These are phyloP conservation scores for Apostasia ramifera DNA, from an alignment of 106 monocot species.

Conservation along the genomic window DNA sequence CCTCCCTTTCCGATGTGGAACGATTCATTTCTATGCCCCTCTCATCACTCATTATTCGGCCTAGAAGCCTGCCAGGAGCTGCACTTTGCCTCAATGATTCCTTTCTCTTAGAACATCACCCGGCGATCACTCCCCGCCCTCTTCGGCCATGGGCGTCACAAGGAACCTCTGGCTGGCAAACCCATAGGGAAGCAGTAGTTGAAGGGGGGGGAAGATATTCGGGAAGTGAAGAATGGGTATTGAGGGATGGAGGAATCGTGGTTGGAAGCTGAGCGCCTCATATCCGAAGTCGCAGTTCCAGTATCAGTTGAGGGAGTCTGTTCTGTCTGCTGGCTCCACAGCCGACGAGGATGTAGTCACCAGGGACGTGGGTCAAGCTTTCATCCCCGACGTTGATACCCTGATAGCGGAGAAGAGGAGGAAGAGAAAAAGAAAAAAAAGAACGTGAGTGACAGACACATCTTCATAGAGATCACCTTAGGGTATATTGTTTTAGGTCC, in stretches of 20 bases:
- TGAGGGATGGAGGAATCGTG: conserved; percentile 6
- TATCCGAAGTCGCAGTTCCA: conserved; percentile 11
- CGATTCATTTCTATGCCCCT: too few relatives aligned
- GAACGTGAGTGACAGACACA: too few relatives aligned
- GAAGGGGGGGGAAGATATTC: not conserved
- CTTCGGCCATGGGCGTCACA: too few relatives aligned
- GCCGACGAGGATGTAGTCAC: conserved; percentile 8
- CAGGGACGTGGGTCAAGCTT: not conserved
- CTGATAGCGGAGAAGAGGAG: not conserved
- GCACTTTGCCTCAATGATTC: too few relatives aligned
- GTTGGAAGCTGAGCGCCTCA: not conserved
- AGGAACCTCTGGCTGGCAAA: not conserved
- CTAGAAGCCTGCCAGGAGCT: too few relatives aligned
- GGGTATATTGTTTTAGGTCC: too few relatives aligned
- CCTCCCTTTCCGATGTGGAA: too few relatives aligned
- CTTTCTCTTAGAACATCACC: too few relatives aligned
- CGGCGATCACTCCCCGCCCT: too few relatives aligned
- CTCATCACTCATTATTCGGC: too few relatives aligned
- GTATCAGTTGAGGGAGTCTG: not conserved
- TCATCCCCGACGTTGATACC: not conserved
- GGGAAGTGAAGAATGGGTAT: not conserved
- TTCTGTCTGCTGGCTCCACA: conserved; percentile 4
- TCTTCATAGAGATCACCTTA: too few relatives aligned
- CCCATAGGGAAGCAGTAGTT: conserved; percentile 9
- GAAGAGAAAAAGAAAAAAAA: not conserved